These are phyloP conservation scores for Phyllachora maydis DNA, from an alignment of 2,329 filamentous ascomycete species.

Conservation along the genomic window DNA sequence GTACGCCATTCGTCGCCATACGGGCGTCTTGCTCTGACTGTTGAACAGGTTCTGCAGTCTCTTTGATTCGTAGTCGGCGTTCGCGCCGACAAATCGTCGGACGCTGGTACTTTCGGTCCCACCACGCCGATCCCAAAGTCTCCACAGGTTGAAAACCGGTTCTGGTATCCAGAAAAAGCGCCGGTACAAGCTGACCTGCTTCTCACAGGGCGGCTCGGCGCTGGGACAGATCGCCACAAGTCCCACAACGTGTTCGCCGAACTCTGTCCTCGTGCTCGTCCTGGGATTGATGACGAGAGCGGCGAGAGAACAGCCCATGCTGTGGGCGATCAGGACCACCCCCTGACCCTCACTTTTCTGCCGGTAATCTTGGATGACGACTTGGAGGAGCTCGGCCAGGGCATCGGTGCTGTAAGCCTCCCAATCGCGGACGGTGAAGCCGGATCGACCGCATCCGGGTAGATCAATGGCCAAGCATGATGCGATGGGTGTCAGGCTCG, in stretches of 20 bases:
- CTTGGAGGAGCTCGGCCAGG: conserved; percentile 53
- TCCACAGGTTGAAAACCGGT: conserved; percentile 54
- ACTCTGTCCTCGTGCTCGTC: conserved; percentile 20
- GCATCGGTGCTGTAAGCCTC: conserved; percentile 62
- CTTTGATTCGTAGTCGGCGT: conserved; percentile 43
- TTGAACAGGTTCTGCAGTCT: conserved; percentile 58
- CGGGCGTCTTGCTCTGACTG: conserved; percentile 58
- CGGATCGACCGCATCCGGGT: conserved; percentile 71
- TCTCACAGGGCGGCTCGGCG: conserved; percentile 36
- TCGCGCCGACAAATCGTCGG: conserved; percentile 48
- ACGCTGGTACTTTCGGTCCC: conserved; percentile 65
- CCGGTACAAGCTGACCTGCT: conserved; percentile 26
- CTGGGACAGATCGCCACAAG: conserved; percentile 67
- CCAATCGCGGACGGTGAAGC: conserved; percentile 50
- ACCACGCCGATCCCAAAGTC: conserved; percentile 59
- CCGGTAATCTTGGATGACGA: conserved; percentile 53
- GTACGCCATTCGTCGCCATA: conserved; percentile 65
- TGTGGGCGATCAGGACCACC: conserved; percentile 70
- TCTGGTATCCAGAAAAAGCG: conserved; percentile 48
- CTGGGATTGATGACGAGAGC: conserved; percentile 41
- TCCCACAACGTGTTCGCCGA: conserved; percentile 49
- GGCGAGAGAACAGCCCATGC: conserved; percentile 68
- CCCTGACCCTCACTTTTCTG: conserved; percentile 44
- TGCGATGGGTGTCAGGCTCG: conserved; percentile 62
- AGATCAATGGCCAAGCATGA: conserved; percentile 78